Percentiles rank a stretch among this genome's conserved stretches.
Conservation (phyloP, 208 protist genomes). For the Endotrypanum monterogeii region DNA sequence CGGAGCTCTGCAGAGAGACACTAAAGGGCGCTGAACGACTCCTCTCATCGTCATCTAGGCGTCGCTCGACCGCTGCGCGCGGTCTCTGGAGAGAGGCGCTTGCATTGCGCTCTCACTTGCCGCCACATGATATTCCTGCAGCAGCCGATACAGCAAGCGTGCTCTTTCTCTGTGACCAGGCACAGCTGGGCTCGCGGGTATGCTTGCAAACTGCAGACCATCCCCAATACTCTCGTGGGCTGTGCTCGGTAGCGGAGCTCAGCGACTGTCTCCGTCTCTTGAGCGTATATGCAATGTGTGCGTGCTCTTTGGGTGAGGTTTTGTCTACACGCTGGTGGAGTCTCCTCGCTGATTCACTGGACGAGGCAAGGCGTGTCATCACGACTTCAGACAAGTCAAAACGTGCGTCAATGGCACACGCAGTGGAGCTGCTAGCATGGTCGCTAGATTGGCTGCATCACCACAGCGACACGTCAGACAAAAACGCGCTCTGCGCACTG, state of each 20-base stretch:
- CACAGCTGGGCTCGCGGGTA: neutral
- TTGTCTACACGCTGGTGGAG: neutral
- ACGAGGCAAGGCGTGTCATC: constrained; percentile 13
- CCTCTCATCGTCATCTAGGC: constrained; percentile 19
- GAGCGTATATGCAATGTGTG: constrained; percentile 15
- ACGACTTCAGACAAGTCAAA: constrained; percentile 17
- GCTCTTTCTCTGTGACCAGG: constrained; percentile 13
- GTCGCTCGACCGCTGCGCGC: constrained; percentile 12
- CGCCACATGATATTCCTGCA: constrained; percentile 3
- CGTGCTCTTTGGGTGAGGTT: neutral
- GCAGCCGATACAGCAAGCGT: constrained; percentile 6
- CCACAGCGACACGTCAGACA: neutral
- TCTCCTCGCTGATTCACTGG: constrained; percentile 1
- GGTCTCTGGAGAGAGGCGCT: constrained; percentile 29
- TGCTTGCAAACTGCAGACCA: neutral
- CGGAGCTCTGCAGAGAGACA: constrained; percentile 14
- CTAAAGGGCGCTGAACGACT: constrained; percentile 17
- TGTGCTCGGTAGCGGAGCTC: neutral
- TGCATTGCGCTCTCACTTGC: constrained; percentile 12
- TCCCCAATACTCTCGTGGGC: neutral
- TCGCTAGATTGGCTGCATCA: constrained; percentile 25
- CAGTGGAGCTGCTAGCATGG: constrained; percentile 24
- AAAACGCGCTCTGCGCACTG: neutral
- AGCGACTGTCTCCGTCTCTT: constrained; percentile 16
- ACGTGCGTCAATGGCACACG: constrained; percentile 14